Conservation (phyloP, 148 eudicot genomes). For the Camellia granthamiana region DNA sequence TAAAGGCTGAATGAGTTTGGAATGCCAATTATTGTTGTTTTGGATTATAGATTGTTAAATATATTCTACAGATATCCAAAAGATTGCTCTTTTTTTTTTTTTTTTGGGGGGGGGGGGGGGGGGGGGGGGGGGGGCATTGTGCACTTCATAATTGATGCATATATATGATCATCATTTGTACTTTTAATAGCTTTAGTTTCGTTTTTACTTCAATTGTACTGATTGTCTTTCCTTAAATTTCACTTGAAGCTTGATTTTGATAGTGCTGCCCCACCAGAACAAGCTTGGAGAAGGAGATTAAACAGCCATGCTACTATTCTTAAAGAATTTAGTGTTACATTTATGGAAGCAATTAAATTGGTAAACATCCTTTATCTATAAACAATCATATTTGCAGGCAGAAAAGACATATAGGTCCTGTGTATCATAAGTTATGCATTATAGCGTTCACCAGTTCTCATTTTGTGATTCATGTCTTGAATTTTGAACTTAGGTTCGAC, state of each 20-base stretch:
- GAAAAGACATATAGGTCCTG: background rate
- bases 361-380: slow-evolving; percentile 30
- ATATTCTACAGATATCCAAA: background rate
- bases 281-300: slow-evolving; percentile 95
- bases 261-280: slow-evolving; percentile 88
- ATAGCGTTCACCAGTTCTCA: background rate
- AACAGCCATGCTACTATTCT: slow-evolving; percentile 87
- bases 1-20: background rate
- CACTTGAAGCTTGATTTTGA: slow-evolving; percentile 75
- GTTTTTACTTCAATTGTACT: background rate
- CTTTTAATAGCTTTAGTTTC: background rate
- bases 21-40: background rate
- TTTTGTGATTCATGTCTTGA: slow-evolving; percentile 8
- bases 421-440: background rate
- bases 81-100: background rate
- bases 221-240: background rate
- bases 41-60: background rate
- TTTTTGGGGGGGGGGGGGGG: background rate
- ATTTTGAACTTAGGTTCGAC: slow-evolving; percentile 59
- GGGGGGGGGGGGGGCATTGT: too few relatives aligned
- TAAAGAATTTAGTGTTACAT: slow-evolving; percentile 90
- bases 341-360: slow-evolving; percentile 89
- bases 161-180: too few relatives aligned
- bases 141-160: too few relatives aligned
- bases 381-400: background rate